phyloP scores from a whole-genome alignment of 106 monocot species.

The Alisma plantagoaquatica region DNA sequence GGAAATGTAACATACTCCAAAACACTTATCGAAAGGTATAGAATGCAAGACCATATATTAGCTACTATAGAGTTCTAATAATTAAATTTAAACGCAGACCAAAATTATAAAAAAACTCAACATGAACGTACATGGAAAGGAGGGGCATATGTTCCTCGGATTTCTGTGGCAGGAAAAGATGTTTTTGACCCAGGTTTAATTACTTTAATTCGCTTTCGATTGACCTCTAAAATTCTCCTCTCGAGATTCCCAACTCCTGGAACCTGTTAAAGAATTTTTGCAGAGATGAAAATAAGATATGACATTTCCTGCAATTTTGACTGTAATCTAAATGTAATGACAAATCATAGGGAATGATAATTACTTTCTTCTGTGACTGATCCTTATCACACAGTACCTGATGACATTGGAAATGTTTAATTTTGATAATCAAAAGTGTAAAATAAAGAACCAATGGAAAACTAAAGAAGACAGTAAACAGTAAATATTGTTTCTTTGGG shows the following conservation, averaged over 20 bases:
- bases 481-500: not conserved
- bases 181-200: constrained; percentile 95
- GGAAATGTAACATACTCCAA: no score
- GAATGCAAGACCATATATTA: no score
- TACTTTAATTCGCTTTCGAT: constrained; percentile 87
- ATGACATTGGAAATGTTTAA: no score
- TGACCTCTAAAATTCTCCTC: constrained; percentile 83
- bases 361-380: constrained; percentile 57
- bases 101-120: not conserved
- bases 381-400: constrained; percentile 80
- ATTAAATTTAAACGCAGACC: no score
- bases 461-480: not conserved
- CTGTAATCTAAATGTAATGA: not conserved
- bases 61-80: no score
- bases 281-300: not conserved
- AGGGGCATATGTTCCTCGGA: constrained; percentile 80
- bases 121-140: constrained; percentile 92
- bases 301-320: not conserved
- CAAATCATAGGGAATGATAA: not conserved
- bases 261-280: constrained; percentile 31
- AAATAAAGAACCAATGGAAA: not conserved
- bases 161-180: constrained; percentile 75
- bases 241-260: constrained; percentile 68
- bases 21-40: no score
- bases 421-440: not conserved